Conservation (phyloP, 2,329 filamentous ascomycete species). For the Colletotrichum liriopes region DNA sequence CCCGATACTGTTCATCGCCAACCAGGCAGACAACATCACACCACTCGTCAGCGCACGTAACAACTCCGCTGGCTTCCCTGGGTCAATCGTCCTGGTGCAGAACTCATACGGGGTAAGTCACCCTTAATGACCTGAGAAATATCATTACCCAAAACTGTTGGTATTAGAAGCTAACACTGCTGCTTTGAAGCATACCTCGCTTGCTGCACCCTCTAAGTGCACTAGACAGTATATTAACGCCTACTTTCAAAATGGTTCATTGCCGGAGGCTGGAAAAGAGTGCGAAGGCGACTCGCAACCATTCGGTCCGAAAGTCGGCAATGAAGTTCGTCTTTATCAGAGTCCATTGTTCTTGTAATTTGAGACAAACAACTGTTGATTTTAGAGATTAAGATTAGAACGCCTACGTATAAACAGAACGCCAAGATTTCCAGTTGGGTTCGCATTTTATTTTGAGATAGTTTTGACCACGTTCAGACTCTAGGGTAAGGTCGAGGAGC, state of each 20-base stretch:
- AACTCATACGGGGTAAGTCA: slow-evolving; percentile 65
- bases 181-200: slow-evolving; percentile 62
- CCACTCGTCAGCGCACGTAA: slow-evolving; percentile 62
- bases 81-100: slow-evolving; percentile 63
- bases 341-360: neutral
- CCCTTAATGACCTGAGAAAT: no score
- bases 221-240: slow-evolving; percentile 57
- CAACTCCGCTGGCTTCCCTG: slow-evolving; percentile 60
- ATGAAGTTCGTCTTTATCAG: neutral
- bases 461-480: slow-evolving; percentile 30
- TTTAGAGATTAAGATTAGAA: neutral
- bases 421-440: no score
- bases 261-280: slow-evolving; percentile 61
- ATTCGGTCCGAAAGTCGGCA: slow-evolving; percentile 50
- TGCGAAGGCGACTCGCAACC: slow-evolving; percentile 63
- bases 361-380: no score
- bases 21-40: slow-evolving; percentile 64
- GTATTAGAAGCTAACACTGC: neutral
- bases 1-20: slow-evolving; percentile 64
- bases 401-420: neutral
- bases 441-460: neutral
- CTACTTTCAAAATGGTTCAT: slow-evolving; percentile 63
- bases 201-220: slow-evolving; percentile 61
- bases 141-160: neutral
- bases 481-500: slow-evolving; percentile 59